phyloP scores from a whole-genome alignment of 2,329 filamentous ascomycete species.

The Stylonectria norvegica region DNA sequence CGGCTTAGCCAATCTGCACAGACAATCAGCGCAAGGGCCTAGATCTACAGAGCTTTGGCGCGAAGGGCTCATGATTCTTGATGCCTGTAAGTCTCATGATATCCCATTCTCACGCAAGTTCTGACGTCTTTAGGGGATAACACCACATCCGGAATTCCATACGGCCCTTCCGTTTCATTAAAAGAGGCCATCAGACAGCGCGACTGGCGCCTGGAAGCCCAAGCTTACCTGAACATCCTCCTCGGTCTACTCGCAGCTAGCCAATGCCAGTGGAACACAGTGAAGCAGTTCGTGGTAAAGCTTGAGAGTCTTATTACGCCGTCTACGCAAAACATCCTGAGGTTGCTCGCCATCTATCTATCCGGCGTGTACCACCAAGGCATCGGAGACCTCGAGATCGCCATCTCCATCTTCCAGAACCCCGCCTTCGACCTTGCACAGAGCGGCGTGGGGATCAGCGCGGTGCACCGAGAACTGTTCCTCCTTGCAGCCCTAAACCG shows the following conservation, averaged over 20 bases:
- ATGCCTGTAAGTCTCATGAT: conserved; percentile 41
- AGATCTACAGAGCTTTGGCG: conserved; percentile 40
- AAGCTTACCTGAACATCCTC: conserved; percentile 68
- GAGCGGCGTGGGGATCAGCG: conserved; percentile 37
- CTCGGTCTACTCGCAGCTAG: conserved; percentile 67
- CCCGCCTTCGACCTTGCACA: conserved; percentile 49
- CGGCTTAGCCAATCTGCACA: conserved; percentile 46
- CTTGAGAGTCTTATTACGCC: conserved; percentile 45
- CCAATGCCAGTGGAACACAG: conserved; percentile 66
- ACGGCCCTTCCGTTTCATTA: conserved; percentile 48
- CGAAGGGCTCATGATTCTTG: conserved; percentile 43
- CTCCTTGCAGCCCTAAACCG: conserved; percentile 66
- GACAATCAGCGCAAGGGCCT: conserved; percentile 31
- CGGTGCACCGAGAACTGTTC: conserved; percentile 60
- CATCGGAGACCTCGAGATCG: conserved; percentile 66
- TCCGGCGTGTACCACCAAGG: conserved; percentile 73
- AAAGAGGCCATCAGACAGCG: conserved; percentile 56
- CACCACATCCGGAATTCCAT: conserved; percentile 34
- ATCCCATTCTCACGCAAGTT: neutral
- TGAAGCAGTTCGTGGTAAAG: conserved; percentile 54
- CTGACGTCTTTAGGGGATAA: conserved; percentile 32
- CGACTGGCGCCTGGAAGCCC: conserved; percentile 63
- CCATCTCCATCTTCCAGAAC: conserved; percentile 64
- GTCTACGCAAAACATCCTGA: conserved; percentile 39
- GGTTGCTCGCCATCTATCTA: conserved; percentile 64